Conservation (phyloP, 2,329 filamentous ascomycete species). For the Fusarium globosum region DNA sequence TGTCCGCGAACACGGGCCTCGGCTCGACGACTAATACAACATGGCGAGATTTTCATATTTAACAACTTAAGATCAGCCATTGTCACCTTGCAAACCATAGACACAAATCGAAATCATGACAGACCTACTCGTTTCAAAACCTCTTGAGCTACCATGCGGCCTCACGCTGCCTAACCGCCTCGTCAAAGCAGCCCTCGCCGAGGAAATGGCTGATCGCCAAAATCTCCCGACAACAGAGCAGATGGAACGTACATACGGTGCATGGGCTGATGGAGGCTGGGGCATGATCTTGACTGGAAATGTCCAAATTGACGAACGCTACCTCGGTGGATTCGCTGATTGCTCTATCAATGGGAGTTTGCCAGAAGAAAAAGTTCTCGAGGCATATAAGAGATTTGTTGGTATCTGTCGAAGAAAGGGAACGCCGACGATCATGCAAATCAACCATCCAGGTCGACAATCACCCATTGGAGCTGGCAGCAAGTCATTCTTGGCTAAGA, state of each 20-base stretch:
- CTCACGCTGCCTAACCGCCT: conserved; percentile 67
- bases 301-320: conserved; percentile 55
- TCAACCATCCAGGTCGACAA: conserved; percentile 61
- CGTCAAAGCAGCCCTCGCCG: conserved; percentile 62
- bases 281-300: conserved; percentile 64
- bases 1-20: conserved; percentile 11
- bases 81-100: not conserved
- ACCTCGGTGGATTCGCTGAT: conserved; percentile 53
- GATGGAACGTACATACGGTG: conserved; percentile 59
- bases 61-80: not conserved
- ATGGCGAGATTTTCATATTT: conserved; percentile 5
- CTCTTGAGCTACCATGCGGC: conserved; percentile 65
- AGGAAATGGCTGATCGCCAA: conserved; percentile 54
- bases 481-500: conserved; percentile 51
- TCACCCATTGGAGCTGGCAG: conserved; percentile 53
- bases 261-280: conserved; percentile 66
- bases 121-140: conserved; percentile 41
- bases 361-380: conserved; percentile 44
- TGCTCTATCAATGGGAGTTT: conserved; percentile 44
- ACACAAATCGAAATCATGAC: conserved; percentile 9
- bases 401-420: conserved; percentile 45
- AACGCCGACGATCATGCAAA: conserved; percentile 56
- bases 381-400: conserved; percentile 54
- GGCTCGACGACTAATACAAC: not conserved
- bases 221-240: conserved; percentile 55